These are phyloP conservation scores for Geosmithia flava DNA, from an alignment of 2,329 filamentous ascomycete genomes.

Conservation along the genomic window DNA sequence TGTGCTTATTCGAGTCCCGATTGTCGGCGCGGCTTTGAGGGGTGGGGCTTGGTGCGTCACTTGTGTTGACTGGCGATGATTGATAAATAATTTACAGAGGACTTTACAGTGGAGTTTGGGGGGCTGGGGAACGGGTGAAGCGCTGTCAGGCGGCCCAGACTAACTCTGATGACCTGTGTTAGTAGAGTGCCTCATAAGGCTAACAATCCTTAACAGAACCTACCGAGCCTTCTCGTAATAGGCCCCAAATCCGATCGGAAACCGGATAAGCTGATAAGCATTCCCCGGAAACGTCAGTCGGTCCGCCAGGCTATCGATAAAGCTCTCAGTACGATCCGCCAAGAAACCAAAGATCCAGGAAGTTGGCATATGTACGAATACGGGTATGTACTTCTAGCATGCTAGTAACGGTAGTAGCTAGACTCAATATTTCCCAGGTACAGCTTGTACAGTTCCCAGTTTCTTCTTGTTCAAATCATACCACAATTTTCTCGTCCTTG, in stretches of 20 bases:
- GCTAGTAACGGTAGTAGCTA: neutral
- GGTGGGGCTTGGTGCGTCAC: neutral
- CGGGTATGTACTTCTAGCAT: neutral
- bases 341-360: neutral
- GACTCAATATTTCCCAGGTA: neutral
- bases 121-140: too few species aligned
- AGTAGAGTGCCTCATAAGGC: too few species aligned
- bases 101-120: too few species aligned
- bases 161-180: too few species aligned
- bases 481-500: too few species aligned
- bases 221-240: too few species aligned
- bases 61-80: neutral
- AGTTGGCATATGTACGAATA: neutral
- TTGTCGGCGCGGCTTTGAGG: neutral
- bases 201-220: too few species aligned
- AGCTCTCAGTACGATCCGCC: neutral
- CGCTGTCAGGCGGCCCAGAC: too few species aligned
- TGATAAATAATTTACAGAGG: neutral
- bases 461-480: too few species aligned
- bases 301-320: neutral
- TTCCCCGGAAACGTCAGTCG: neutral
- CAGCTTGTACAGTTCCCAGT: too few species aligned
- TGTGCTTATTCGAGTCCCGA: neutral
- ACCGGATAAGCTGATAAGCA: neutral
- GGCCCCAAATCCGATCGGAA: too few species aligned